Evolutionary conservation across 116 monocot species (phyloP).

Genomic region (Phalaenopsis hybrid): DNA sequence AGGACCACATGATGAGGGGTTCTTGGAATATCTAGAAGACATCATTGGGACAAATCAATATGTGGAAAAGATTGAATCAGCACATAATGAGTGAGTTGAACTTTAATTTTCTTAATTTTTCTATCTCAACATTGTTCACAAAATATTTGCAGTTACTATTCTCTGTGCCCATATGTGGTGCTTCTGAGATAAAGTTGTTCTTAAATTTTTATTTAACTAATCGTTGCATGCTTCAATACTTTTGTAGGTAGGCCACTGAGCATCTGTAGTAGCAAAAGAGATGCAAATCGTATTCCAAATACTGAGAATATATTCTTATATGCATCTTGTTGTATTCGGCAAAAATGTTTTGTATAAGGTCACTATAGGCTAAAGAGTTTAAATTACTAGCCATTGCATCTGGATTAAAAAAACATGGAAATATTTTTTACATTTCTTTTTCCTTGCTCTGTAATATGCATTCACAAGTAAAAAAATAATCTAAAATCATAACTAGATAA

Average conservation of each 20-base stretch:
- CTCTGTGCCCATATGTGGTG: not conserved
- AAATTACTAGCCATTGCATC: not conserved
- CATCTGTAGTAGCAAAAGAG: not conserved
- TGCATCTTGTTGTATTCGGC: not conserved
- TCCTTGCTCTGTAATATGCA: not conserved
- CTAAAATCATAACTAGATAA: too few relatives aligned
- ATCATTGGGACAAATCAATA: constrained; percentile 94
- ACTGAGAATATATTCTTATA: not conserved
- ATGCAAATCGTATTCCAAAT: not conserved
- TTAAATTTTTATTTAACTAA: not conserved
- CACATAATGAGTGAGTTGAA: constrained; percentile 62
- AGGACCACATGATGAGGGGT: constrained; percentile 91
- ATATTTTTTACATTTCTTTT: not conserved
- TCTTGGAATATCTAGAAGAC: constrained; percentile 95
- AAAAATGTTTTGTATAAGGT: not conserved
- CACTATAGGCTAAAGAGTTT: not conserved
- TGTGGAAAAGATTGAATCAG: constrained; percentile 86
- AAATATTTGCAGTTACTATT: not conserved
- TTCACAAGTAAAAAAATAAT: not conserved
- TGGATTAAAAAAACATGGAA: not conserved
- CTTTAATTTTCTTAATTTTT: not conserved
- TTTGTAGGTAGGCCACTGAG: not conserved
- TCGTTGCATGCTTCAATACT: not conserved
- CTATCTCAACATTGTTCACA: not conserved
- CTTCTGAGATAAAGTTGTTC: not conserved